Percentiles rank a stretch among this genome's conserved stretches.
Evolutionary conservation across 2,329 filamentous ascomycete species (phyloP).

Genomic region (Dactylellina leptospora): DNA sequence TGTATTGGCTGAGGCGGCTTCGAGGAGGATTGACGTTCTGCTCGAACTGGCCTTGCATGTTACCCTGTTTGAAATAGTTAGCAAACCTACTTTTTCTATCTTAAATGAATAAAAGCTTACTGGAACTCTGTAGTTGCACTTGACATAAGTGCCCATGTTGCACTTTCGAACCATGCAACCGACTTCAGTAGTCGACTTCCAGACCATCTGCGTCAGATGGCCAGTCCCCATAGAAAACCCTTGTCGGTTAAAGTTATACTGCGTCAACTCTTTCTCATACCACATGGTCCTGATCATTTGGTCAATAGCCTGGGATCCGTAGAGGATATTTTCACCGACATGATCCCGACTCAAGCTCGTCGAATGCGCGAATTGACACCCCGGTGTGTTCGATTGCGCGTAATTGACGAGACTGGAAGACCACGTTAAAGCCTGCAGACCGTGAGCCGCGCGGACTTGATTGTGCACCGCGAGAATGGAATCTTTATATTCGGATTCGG

Average conservation of each 20-base stretch:
- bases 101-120: background rate
- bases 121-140: conserved; percentile 32
- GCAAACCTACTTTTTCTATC: background rate
- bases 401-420: conserved; percentile 26
- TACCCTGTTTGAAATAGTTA: background rate
- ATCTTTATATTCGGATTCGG: conserved; percentile 27
- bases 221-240: conserved; percentile 20
- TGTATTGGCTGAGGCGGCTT: background rate
- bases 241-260: conserved; percentile 29
- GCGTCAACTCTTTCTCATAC: conserved; percentile 23
- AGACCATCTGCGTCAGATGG: conserved; percentile 42
- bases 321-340: conserved; percentile 27
- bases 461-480: conserved; percentile 29
- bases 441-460: conserved; percentile 10
- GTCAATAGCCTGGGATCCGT: conserved; percentile 1
- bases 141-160: conserved; percentile 21
- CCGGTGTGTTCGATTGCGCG: conserved; percentile 22
- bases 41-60: background rate
- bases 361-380: conserved; percentile 16
- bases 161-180: conserved; percentile 28
- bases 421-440: conserved; percentile 15
- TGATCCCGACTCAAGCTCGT: conserved; percentile 3
- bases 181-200: conserved; percentile 31
- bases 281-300: conserved; percentile 22
- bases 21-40: background rate